Conservation (phyloP, 2,329 filamentous ascomycete species). For the Penicillium sumatraense region DNA sequence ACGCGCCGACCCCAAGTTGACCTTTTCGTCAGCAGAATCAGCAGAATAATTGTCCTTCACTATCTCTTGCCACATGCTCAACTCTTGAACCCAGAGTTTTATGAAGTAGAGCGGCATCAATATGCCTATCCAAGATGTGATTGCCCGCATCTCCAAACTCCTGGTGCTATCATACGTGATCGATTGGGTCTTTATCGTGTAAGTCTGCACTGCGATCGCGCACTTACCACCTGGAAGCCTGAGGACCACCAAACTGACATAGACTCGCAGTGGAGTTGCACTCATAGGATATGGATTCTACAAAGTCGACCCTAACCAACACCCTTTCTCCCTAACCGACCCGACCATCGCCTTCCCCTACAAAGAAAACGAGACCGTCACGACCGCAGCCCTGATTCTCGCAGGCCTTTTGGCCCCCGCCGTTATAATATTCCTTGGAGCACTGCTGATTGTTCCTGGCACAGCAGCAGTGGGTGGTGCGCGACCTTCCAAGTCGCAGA, state of each 20-base stretch:
- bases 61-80: background rate
- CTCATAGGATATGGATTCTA: conserved; percentile 65
- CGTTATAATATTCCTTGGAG: conserved; percentile 69
- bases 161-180: conserved; percentile 70
- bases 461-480: conserved; percentile 54
- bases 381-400: conserved; percentile 67
- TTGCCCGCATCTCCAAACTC: conserved; percentile 47
- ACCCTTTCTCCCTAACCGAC: conserved; percentile 74
- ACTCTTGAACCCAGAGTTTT: background rate
- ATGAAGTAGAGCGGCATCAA: background rate
- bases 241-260: background rate
- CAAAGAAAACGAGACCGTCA: conserved; percentile 72
- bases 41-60: background rate
- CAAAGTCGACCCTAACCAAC: conserved; percentile 65
- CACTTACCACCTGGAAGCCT: background rate
- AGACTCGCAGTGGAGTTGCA: conserved; percentile 54
- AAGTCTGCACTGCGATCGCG: conserved; percentile 26
- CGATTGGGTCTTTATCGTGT: conserved; percentile 72
- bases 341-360: conserved; percentile 80
- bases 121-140: conserved; percentile 3
- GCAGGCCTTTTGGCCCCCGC: conserved; percentile 68
- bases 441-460: conserved; percentile 72
- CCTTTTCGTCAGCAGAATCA: no score
- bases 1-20: background rate
- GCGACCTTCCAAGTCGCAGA: conserved; percentile 60